Base-by-base conservation (phyloP, 768 basidiomycete species). In the Holtermanniella nyarrowii region DNA sequence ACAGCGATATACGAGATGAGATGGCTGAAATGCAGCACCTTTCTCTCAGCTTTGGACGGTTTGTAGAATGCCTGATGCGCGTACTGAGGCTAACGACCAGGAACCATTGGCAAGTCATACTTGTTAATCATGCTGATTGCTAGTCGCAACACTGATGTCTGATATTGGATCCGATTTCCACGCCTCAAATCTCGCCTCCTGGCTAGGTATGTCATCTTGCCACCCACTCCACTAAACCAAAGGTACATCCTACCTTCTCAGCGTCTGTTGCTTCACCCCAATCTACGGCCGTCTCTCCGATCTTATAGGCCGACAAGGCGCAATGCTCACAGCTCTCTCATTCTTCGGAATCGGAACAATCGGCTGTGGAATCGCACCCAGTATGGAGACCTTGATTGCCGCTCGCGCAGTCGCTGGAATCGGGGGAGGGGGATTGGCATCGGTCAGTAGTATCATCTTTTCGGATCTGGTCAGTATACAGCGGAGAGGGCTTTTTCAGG, bases 261-360 rank as follows among this genome's bases (percentile, higher is more conserved):
- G 85, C 48, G 80, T 89, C 39, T 89, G 88, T 64, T 89, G 86
- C 73, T 89, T 90, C 70, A 88, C 88, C 20, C 89, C 88, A 53
- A 60, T 72, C 14, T 74, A 73, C 43, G 73, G 71, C 0, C 56
- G 71, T 21, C 52, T 73, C 26, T 60, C 61, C 44, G 71, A 73
- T 42, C 71, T 74, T 51, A 65, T 72, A 48, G 74, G 74, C 4
- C 78, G 91, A 43, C 85, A 85, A 71, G 82, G 83, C 41, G 85
- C 91, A 16, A 87, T 90, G 83, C 75, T 95, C 56, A 74, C 88
- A 43, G 90, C 84, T 10, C 72, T 91, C 52, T 76, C 79, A 56
- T 76, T 95, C 55, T 95, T 96, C 76, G 85, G 88, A 13, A 76
- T 79, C 54, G 91, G 91, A 20, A 96, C 89, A 1, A 75, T 88